Conservation (phyloP, 2,329 filamentous ascomycete genomes). For the Hypoxylon sp. region DNA sequence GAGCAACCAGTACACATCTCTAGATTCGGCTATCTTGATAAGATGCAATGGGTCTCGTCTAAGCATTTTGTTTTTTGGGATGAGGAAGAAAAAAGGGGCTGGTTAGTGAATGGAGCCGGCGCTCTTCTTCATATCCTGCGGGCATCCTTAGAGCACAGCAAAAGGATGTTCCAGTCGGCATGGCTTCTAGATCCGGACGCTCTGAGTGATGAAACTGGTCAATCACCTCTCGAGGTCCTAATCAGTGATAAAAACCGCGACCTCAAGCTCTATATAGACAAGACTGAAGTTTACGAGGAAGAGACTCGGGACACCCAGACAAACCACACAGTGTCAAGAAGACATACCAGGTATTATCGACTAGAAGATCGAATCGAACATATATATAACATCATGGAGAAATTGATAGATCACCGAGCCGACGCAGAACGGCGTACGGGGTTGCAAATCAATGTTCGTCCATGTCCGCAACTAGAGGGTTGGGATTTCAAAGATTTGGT, state of each 20-base stretch:
- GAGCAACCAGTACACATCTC: slow-evolving; percentile 49
- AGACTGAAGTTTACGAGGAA: slow-evolving; percentile 38
- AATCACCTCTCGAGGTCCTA: slow-evolving; percentile 39
- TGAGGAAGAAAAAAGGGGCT: slow-evolving; percentile 54
- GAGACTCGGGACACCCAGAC: slow-evolving; percentile 1
- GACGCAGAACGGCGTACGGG: slow-evolving; percentile 50
- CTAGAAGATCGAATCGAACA: slow-evolving; percentile 51
- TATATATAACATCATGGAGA: slow-evolving; percentile 50
- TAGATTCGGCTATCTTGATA: slow-evolving; percentile 46
- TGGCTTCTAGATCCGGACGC: slow-evolving; percentile 33
- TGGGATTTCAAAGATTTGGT: slow-evolving; percentile 52
- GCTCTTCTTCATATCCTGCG: slow-evolving; percentile 58
- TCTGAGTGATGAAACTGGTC: slow-evolving; percentile 46
- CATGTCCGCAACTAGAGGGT: slow-evolving; percentile 52
- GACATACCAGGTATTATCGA: slow-evolving; percentile 35
- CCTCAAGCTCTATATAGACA: slow-evolving; percentile 38
- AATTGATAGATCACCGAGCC: slow-evolving; percentile 52
- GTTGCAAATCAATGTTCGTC: slow-evolving; percentile 28
- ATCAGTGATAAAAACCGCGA: slow-evolving; percentile 22
- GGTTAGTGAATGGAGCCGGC: slow-evolving; percentile 56
- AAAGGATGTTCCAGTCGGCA: slow-evolving; percentile 39
- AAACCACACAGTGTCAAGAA: slow-evolving; percentile 17
- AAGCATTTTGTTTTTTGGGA: slow-evolving; percentile 56
- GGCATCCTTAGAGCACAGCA: slow-evolving; percentile 48
- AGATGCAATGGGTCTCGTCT: slow-evolving; percentile 51